phyloP scores from a whole-genome alignment of 768 basidiomycete species.

The Lactarius quietus region DNA sequence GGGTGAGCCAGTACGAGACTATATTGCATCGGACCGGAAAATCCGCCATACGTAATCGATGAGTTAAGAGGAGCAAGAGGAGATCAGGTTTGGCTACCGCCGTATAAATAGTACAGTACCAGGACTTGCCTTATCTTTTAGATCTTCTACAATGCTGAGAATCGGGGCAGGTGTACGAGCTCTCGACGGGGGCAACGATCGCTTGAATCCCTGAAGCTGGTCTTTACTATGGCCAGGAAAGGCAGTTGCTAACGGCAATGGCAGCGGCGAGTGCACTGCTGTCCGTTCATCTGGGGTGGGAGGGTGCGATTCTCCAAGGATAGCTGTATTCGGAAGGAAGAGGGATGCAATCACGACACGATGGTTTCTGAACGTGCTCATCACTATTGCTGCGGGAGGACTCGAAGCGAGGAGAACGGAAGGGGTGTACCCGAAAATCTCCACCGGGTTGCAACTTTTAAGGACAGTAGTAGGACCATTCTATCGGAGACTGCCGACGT shows the following conservation, averaged over 20 bases:
- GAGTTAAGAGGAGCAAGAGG: no score
- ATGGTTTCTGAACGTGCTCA: slow-evolving; percentile 72
- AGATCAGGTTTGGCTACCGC: background rate
- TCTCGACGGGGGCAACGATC: slow-evolving; percentile 22
- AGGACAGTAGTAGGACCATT: background rate
- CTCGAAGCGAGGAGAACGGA: slow-evolving; percentile 2
- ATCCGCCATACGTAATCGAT: background rate
- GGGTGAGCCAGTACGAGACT: slow-evolving; percentile 43
- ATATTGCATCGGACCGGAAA: slow-evolving; percentile 8
- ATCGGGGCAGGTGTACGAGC: slow-evolving; percentile 40
- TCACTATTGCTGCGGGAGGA: slow-evolving; percentile 30
- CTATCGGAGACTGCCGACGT: slow-evolving; percentile 16
- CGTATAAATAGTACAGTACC: no score
- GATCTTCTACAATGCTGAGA: slow-evolving; percentile 76
- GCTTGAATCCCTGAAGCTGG: slow-evolving; percentile 14
- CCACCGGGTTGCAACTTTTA: slow-evolving; percentile 9
- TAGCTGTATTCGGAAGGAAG: slow-evolving; percentile 73
- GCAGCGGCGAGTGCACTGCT: slow-evolving; percentile 20
- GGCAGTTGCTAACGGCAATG: slow-evolving; percentile 24
- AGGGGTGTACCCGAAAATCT: background rate
- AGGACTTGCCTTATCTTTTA: slow-evolving; percentile 55
- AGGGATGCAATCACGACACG: slow-evolving; percentile 79
- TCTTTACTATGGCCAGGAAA: slow-evolving; percentile 16
- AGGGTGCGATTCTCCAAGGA: slow-evolving; percentile 54
- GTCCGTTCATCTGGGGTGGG: slow-evolving; percentile 44